These are phyloP conservation scores for Pterocarpus santalinus DNA, from an alignment of 306 rosid species.

Conservation along the genomic window DNA sequence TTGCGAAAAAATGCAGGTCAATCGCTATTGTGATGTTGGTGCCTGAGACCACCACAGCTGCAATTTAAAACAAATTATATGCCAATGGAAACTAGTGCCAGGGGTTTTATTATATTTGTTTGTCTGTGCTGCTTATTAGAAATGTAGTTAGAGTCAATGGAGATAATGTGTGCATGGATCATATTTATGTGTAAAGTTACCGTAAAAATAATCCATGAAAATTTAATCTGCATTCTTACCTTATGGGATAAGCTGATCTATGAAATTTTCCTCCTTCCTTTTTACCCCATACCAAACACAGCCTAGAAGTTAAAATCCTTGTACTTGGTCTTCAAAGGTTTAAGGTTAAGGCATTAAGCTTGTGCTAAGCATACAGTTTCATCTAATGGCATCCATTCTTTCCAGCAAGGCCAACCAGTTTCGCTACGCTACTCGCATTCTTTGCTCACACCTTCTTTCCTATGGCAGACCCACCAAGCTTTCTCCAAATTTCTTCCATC, in stretches of 20 bases:
- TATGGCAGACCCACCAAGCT: constrained; percentile 39
- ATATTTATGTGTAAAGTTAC: background rate
- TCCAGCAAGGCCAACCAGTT: constrained; percentile 59
- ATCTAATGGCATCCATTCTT: constrained; percentile 70
- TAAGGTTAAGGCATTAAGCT: constrained; percentile 25
- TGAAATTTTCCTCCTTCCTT: too few species aligned
- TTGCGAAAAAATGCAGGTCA: background rate
- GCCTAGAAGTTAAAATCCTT: constrained; percentile 22
- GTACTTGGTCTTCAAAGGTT: background rate
- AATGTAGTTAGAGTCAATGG: too few species aligned
- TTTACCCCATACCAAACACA: too few species aligned
- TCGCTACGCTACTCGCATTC: constrained; percentile 54
- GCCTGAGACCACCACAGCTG: background rate
- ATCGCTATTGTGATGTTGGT: too few species aligned
- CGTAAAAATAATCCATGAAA: too few species aligned
- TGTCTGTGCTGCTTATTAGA: background rate
- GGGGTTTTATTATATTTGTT: background rate
- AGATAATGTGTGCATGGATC: background rate
- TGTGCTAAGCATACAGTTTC: background rate
- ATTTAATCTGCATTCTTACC: too few species aligned
- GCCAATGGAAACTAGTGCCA: background rate
- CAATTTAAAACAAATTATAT: background rate
- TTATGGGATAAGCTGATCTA: too few species aligned
- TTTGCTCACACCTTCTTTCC: constrained; percentile 30
- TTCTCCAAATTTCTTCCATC: constrained; percentile 42